Evolutionary conservation across 2,329 filamentous ascomycete genomes (phyloP).

Genomic region (Hymenotorrendiella dingleyae): DNA sequence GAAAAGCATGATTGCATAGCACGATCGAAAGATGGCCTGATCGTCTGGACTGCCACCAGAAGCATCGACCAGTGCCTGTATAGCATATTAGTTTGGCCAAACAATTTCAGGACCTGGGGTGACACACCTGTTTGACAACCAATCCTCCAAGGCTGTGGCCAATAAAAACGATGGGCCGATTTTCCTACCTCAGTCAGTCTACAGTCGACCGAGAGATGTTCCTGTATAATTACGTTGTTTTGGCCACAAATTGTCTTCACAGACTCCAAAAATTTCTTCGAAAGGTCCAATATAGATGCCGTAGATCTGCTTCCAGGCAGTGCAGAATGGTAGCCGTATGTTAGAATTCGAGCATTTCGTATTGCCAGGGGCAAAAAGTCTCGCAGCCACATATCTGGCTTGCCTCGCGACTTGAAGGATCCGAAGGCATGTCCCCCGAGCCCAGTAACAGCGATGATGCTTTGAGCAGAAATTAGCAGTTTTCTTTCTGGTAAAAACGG

Average conservation of each 20-base stretch:
- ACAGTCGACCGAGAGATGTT: background rate
- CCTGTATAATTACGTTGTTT: background rate
- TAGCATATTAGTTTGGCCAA: background rate
- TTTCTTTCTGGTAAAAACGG: no score
- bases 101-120: background rate
- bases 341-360: conserved; percentile 11
- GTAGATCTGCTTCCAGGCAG: background rate
- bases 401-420: conserved; percentile 2
- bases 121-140: conserved; percentile 7
- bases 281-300: conserved; percentile 1
- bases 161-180: background rate
- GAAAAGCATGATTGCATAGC: conserved; percentile 16
- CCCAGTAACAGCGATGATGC: conserved; percentile 14
- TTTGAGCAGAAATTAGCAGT: no score
- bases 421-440: conserved; percentile 13
- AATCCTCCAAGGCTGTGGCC: conserved; percentile 5
- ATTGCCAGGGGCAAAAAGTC: conserved; percentile 7
- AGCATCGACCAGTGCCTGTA: background rate
- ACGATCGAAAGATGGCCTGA: background rate
- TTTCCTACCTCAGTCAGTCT: background rate
- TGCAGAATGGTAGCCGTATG: conserved; percentile 8
- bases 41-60: background rate
- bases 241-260: background rate
- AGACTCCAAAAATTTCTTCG: background rate
- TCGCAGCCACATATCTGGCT: conserved; percentile 12